Base-by-base conservation (phyloP, 768 basidiomycete genomes). In the Tylopilus cervinicoccineus region DNA sequence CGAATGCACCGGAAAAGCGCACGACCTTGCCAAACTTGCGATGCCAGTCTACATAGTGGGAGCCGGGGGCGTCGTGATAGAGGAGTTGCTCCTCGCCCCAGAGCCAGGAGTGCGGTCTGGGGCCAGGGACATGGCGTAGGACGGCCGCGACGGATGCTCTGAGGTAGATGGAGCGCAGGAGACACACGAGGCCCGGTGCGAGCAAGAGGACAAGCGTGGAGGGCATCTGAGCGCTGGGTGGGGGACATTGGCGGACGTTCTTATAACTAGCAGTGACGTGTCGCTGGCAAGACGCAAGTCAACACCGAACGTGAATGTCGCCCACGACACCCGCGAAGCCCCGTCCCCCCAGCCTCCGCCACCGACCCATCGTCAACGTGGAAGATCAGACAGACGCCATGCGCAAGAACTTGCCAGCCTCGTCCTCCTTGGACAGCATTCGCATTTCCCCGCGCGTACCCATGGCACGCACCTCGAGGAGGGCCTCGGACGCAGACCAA, bases 21-120 rank as follows among this genome's bases (percentile, higher is more conserved):
- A 83, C 71, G 7, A 83, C 69, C 27, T 73, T 76, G 16, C 82
- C 83, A 46, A 74, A 84, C 44, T 66, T 58, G 24, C 59, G 65
- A 45, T 79, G 77, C 81, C 81, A 84, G 16, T 70, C 62, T 19
- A 71, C 48, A 59, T 83, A 81, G 13, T 70, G 70, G 9, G 66
- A 63, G 13, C 83, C 83, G 31, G 83, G 83, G n/a, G 60, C 26
- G 28, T 53, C 57, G 43, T 73, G 70, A 54, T 80, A 83, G 12
- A 83, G 74, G 14, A 67, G 53, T 74, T 78, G 78, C 56, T 83
- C 81, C 54, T 82, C 76, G 1, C 82, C 83, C 82, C 82, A 84
- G 3, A 84, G 50, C 47, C 73, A 63, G 24, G 79, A 82, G 23
- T 68, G 70, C 7, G 67, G 27, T 17, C 56, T 60, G 10, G 82